Percentiles rank a stretch among this genome's conserved stretches.
Evolutionary conservation across 2,329 filamentous ascomycete genomes (phyloP).

Genomic region (Grosmannia penicillata): DNA sequence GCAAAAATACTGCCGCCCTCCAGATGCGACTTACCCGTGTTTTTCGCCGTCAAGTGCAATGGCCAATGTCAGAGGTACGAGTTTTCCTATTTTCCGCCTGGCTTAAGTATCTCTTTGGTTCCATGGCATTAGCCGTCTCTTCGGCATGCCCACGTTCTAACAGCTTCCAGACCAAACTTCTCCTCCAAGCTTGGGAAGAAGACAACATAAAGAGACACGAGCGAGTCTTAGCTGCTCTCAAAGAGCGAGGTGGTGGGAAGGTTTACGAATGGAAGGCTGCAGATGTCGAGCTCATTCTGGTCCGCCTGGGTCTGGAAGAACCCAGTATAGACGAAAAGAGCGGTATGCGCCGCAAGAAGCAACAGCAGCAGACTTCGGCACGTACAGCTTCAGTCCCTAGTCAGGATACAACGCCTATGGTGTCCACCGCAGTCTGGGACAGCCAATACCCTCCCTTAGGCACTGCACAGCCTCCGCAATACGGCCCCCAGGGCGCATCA

Average conservation of each 20-base stretch:
- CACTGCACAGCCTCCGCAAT: too few species aligned
- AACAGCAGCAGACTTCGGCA: too few species aligned
- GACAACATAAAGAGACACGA: constrained; percentile 29
- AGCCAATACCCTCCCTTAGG: too few species aligned
- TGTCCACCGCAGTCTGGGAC: too few species aligned
- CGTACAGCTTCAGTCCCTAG: too few species aligned
- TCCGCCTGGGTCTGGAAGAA: constrained; percentile 31
- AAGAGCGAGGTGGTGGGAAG: constrained; percentile 34
- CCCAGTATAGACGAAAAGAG: constrained; percentile 24
- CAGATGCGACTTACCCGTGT: constrained; percentile 42
- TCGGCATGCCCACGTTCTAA: too few species aligned
- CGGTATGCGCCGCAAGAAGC: constrained; percentile 22
- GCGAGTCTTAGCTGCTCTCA: constrained; percentile 26
- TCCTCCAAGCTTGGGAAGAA: constrained; percentile 23
- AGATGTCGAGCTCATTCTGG: constrained; percentile 34
- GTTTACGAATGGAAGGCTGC: constrained; percentile 33
- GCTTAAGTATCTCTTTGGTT: too few species aligned
- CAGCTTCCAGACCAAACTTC: too few species aligned
- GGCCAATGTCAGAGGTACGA: constrained; percentile 36
- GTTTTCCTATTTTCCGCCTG: constrained; percentile 12
- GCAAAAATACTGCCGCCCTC: constrained; percentile 33
- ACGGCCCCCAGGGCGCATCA: too few species aligned
- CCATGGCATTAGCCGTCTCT: too few species aligned
- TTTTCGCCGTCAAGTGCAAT: constrained; percentile 31
- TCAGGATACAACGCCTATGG: too few species aligned